A percentile compares a stretch with the other conserved stretches of the same genome.
Conservation (phyloP, 805 yeast genomes). For the Kodamaea jinghongensis region DNA sequence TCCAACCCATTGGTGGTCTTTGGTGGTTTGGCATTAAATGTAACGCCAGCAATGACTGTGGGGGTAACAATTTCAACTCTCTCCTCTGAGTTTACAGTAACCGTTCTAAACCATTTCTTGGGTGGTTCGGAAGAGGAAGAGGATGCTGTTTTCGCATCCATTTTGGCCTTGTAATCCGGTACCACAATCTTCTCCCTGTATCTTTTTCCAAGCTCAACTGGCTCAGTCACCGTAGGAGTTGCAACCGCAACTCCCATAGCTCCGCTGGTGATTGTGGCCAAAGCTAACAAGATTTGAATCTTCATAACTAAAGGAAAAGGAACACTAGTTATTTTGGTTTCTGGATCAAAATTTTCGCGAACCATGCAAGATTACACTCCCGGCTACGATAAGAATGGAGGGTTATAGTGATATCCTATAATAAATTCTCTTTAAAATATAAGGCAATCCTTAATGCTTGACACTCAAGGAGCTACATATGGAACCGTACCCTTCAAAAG, state of each 20-base stretch:
- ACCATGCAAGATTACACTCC: no score
- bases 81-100: conserved; percentile 41
- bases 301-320: conserved; percentile 12
- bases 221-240: conserved; percentile 9
- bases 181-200: conserved; percentile 28
- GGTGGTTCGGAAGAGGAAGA: conserved; percentile 5
- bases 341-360: neutral
- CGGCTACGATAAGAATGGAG: neutral
- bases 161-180: conserved; percentile 26
- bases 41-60: conserved; percentile 60
- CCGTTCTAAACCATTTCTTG: conserved; percentile 63
- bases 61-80: conserved; percentile 61
- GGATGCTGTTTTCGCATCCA: conserved; percentile 9
- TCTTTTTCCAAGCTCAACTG: conserved; percentile 23
- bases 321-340: neutral
- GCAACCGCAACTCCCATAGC: conserved; percentile 3
- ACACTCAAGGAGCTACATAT: no score
- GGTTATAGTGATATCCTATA: no score
- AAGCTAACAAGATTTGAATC: conserved; percentile 10
- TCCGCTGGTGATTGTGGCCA: conserved; percentile 10
- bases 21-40: conserved; percentile 69
- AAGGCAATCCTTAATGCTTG: no score
- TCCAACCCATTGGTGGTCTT: conserved; percentile 64
- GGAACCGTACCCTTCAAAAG: no score
- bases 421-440: no score